A percentile compares a stretch with the other conserved stretches of the same genome.
Conservation (phyloP, 495 filamentous ascomycete species). For the Hypoxylon trugodes region DNA sequence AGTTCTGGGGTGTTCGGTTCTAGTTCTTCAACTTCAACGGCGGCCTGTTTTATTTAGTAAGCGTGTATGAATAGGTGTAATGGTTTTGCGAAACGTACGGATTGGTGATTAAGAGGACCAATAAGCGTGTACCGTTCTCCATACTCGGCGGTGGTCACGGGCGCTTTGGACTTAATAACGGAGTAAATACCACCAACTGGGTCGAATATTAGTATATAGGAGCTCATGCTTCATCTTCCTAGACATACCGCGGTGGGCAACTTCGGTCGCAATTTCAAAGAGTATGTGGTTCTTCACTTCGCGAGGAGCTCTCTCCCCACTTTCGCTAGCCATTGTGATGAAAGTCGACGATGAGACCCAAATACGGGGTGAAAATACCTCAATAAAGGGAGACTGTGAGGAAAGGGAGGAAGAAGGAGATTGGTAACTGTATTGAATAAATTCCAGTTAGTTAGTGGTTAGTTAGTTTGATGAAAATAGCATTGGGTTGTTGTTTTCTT, state of each 20-base stretch:
- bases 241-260: slow-evolving; percentile 86
- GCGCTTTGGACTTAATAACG: slow-evolving; percentile 97
- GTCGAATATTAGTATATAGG: slow-evolving; percentile 10
- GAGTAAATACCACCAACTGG: slow-evolving; percentile 98
- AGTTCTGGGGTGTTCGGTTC: slow-evolving; percentile 83
- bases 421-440: too few species aligned
- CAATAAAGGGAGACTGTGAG: too few species aligned
- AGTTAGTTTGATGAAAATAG: too few species aligned
- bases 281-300: slow-evolving; percentile 66
- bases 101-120: slow-evolving; percentile 89
- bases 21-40: slow-evolving; percentile 94
- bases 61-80: too few species aligned
- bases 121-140: slow-evolving; percentile 95
- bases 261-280: slow-evolving; percentile 96
- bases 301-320: slow-evolving; percentile 48
- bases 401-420: too few species aligned
- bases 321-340: slow-evolving; percentile 46
- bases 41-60: slow-evolving; percentile 64
- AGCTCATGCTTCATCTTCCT: slow-evolving; percentile 2
- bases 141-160: slow-evolving; percentile 98
- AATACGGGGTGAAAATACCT: too few species aligned
- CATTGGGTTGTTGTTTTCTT: too few species aligned
- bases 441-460: too few species aligned
- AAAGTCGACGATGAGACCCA: slow-evolving; percentile 9
- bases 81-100: too few species aligned